Evolutionary conservation across 352 stramenopile species (phyloP), one percentile per base, ranked within the genome.

Genomic region (Albugo laibachii): DNA sequence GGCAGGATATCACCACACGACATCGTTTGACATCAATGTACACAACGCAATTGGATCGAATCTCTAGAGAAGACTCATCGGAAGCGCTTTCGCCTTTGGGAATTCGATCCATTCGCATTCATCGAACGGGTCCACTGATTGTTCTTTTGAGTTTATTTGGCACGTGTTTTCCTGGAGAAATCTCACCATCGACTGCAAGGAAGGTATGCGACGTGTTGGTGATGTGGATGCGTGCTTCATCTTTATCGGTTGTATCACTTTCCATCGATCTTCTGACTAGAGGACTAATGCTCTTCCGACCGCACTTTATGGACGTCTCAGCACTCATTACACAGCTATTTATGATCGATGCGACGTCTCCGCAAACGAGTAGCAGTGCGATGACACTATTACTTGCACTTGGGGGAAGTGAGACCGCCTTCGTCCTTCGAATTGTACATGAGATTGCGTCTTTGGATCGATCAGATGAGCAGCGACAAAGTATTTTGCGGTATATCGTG

Each of bases 171-270:
- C 78, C 78, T 6, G 78, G 70, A 0, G 78, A 88, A 36, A 84
- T 91, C 18, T 83, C 78, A 0, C 78, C 78, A 2, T 53, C 73
- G 1, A 59, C 66, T 13, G 78, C 78, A 1, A 66, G 75, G 5
- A 73, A 91, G 65, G 78, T 91, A 19, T 87, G 75, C 36, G 73
- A 86, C 38, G 68, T 88, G 2, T 47, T 91, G 16, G 75, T 91
- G 0, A 75, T 59, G 19, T 41, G 83, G 10, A 53, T 91, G 1
- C 63, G 67, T 36, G 60, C 74, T 6, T 59, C 70, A 5, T 31
- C 24, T 10, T 58, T 67, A 41, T 68, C 66, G 21, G 62, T 68
- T 40, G 62, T 85, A 11, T 69, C 72, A 0, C 73, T 91, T 1
- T 68, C 78, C 2, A 71, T 75, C 0, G 78, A 91, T 47, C 49